Evolutionary conservation across 2,329 filamentous ascomycete genomes (phyloP).

Genomic region (Byssothecium circinans): DNA sequence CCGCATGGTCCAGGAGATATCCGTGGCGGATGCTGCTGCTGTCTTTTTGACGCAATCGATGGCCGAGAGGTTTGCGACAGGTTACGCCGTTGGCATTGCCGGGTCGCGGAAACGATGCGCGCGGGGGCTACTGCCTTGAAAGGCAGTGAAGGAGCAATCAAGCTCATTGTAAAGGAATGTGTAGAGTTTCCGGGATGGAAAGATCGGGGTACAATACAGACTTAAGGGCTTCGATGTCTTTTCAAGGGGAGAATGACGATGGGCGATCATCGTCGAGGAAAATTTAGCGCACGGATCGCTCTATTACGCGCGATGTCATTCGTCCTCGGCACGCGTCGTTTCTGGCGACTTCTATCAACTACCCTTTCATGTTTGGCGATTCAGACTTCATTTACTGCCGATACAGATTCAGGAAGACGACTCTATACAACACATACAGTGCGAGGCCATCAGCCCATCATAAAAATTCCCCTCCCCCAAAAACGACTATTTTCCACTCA

Average conservation of each 20-base stretch:
- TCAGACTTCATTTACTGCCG: too few relatives aligned
- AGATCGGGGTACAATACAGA: constrained; percentile 1
- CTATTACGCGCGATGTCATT: constrained; percentile 19
- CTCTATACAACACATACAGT: too few relatives aligned
- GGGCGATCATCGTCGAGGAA: constrained; percentile 10
- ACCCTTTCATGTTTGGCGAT: too few relatives aligned
- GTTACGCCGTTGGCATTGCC: constrained; percentile 34
- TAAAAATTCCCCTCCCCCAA: too few relatives aligned
- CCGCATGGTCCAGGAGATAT: constrained; percentile 22
- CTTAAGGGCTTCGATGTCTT: constrained; percentile 1
- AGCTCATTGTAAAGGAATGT: constrained; percentile 32
- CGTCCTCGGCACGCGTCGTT: constrained; percentile 22
- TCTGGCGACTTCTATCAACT: constrained; percentile 27
- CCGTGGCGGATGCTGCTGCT: constrained; percentile 25
- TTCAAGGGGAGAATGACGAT: background rate
- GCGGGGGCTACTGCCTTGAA: constrained; percentile 36
- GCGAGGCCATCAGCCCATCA: too few relatives aligned
- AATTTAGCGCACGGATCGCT: constrained; percentile 14
- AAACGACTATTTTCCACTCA: constrained; percentile 1
- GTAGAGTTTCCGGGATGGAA: constrained; percentile 8
- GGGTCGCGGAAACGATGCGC: constrained; percentile 30
- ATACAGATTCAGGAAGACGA: too few relatives aligned
- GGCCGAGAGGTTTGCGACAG: constrained; percentile 35
- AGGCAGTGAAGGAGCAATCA: constrained; percentile 35
- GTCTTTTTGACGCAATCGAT: constrained; percentile 20